Percentiles rank a stretch among this genome's conserved stretches.
Evolutionary conservation across 176 grass and related monocot genomes (phyloP).

Genomic region (Areca catechu): DNA sequence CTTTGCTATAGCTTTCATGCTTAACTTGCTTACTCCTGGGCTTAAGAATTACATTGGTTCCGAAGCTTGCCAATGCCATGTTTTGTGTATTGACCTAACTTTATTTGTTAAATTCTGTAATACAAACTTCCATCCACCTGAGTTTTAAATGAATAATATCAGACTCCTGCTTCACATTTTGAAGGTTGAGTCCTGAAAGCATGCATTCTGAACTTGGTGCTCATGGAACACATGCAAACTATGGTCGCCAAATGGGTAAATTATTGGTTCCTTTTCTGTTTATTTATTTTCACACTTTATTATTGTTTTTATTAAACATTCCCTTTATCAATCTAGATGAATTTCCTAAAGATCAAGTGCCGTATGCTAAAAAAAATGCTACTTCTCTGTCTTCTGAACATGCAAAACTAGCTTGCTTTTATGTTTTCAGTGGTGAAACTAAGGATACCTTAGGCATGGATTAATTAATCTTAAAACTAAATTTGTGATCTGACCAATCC

Average conservation of each 20-base stretch:
- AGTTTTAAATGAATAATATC: not conserved
- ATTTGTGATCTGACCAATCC: no score
- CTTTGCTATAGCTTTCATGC: not conserved
- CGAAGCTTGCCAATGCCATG: no score
- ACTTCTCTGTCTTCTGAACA: slow-evolving; percentile 45
- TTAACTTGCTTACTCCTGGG: not conserved
- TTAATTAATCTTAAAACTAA: no score
- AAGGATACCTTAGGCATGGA: no score
- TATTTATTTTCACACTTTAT: not conserved
- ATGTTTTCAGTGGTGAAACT: no score
- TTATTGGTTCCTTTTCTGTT: no score
- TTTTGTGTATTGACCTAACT: no score
- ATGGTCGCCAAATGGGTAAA: slow-evolving; percentile 39
- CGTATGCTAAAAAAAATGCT: slow-evolving; percentile 31
- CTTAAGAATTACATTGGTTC: no score
- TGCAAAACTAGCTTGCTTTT: slow-evolving; percentile 58
- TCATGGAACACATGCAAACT: slow-evolving; percentile 31
- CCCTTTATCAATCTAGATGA: slow-evolving; percentile 14
- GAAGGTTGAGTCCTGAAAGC: slow-evolving; percentile 54
- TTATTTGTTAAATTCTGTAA: no score
- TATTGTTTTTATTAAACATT: not conserved
- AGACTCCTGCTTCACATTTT: slow-evolving; percentile 14
- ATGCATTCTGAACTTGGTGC: slow-evolving; percentile 35
- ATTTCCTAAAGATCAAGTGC: slow-evolving; percentile 11
- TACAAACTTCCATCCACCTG: no score